phyloP scores from a whole-genome alignment of 2,329 filamentous ascomycete species.

The Stagonosporopsis cucurbitacearum region DNA sequence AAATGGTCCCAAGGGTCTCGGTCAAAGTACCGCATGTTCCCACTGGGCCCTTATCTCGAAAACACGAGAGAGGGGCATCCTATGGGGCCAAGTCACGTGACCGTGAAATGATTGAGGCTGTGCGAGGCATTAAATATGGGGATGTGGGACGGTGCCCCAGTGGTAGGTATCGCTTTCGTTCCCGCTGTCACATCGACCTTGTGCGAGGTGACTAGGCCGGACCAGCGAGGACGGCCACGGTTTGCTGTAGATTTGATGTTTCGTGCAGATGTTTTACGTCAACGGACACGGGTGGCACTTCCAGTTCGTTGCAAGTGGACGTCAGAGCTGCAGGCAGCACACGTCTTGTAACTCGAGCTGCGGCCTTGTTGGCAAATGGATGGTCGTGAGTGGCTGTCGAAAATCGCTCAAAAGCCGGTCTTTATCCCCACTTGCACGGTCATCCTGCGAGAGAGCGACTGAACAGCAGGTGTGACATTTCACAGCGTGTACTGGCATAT shows the following conservation, averaged over 20 bases:
- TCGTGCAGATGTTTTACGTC: conserved; percentile 6
- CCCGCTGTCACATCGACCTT: conserved; percentile 11
- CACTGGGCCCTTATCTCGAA: too few species aligned
- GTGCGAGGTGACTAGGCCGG: background rate
- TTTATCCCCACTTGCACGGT: conserved; percentile 7
- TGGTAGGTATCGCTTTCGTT: conserved; percentile 6
- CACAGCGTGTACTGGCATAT: background rate
- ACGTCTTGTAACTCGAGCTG: background rate
- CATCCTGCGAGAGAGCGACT: conserved; percentile 5
- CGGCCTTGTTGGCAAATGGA: background rate
- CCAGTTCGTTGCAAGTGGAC: background rate
- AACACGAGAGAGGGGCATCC: too few species aligned
- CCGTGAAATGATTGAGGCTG: conserved; percentile 5
- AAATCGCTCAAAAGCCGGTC: conserved; percentile 16
- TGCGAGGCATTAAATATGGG: conserved; percentile 9
- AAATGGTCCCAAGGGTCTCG: too few species aligned
- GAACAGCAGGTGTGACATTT: background rate
- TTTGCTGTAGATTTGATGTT: background rate
- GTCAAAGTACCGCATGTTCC: background rate
- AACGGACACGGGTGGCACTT: background rate
- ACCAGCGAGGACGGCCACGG: background rate
- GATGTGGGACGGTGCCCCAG: conserved; percentile 4
- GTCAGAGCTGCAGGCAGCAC: conserved; percentile 1
- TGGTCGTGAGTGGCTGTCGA: conserved; percentile 9
- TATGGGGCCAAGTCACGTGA: conserved; percentile 4